Base-by-base conservation (phyloP, 2,329 filamentous ascomycete genomes). In the Fusarium setosum region DNA sequence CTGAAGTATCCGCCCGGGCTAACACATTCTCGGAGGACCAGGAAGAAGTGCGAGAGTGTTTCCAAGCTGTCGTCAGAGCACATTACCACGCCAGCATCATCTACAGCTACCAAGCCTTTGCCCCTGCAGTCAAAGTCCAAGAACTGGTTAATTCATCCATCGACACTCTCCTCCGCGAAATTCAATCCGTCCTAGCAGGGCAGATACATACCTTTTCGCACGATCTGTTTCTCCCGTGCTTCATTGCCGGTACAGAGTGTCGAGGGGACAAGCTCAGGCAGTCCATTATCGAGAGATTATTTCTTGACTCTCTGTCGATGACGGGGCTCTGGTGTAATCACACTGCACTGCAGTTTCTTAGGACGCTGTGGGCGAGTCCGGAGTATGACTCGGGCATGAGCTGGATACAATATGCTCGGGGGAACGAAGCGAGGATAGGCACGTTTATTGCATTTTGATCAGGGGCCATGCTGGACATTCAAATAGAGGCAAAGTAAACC, bases 91-190 rank as follows among this genome's bases (percentile, higher is more conserved):
- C 67, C 11, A 64, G 51, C 9, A 54, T 70, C 2, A 58, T 70
- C 15, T 70, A 70, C 42, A 61, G 60, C 38, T 68, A 67, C 20
- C 65, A 70, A 31, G 58, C 65, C 6, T 62, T 70, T n/a, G 55
- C 56, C 1, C 17, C 47, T 2, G 13, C 20, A 3, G 9, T 10
- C 1, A 17, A 57, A 10, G 40, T 45, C 9, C 13, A 52, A 20
- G 12, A 40, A 10, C 13, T 38, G 1, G 41, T 61, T 18, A 24
- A 12, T 11, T 31, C 40, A 5, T 48, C 26, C 5, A 37, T 61
- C 11, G 41, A 56, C 18, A 18, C 20, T 5, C 53, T 61, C 24
- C 42, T 61, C 7, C 40, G 32, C 17, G 53, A 61, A 6, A 38
- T 57, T 2, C 53, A 41, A 34, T 37, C 32, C 4, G 38, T 57